A percentile compares a stretch with the other conserved stretches of the same genome.
phyloP scores from a whole-genome alignment of 2,329 filamentous ascomycete genomes.

The Herpotrichia juniperi region DNA sequence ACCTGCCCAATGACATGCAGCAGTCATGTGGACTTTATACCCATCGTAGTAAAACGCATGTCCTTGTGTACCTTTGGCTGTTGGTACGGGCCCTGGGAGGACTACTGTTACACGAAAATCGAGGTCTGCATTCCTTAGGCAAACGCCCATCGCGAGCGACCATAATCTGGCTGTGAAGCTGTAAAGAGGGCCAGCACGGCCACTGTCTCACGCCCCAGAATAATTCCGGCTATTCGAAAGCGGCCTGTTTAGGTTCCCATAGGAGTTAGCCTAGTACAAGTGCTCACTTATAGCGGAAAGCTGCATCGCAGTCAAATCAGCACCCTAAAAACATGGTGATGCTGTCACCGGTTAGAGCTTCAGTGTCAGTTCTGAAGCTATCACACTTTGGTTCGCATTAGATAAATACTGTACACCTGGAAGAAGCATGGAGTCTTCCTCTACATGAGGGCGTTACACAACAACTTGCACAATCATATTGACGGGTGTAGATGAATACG shows the following conservation, averaged over 20 bases:
- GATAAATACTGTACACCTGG: background rate
- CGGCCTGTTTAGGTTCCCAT: background rate
- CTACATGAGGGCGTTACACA: background rate
- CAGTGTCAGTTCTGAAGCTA: background rate
- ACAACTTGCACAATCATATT: background rate
- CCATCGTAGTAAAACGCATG: conserved; percentile 24
- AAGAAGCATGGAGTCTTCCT: background rate
- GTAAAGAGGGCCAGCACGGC: conserved; percentile 13
- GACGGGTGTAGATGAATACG: background rate
- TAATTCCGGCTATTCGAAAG: conserved; percentile 12
- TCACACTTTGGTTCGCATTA: background rate
- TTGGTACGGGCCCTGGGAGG: conserved; percentile 24
- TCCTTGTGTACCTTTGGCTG: conserved; percentile 26
- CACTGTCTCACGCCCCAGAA: conserved; percentile 20
- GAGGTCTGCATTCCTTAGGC: conserved; percentile 32
- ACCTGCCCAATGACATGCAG: conserved; percentile 27
- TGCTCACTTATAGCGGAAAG: background rate
- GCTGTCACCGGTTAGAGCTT: background rate
- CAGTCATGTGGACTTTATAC: conserved; percentile 31
- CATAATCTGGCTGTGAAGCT: conserved; percentile 16
- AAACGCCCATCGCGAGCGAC: conserved; percentile 28
- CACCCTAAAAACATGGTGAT: background rate
- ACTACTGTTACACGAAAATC: conserved; percentile 26
- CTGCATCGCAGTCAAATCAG: background rate
- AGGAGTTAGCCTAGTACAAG: background rate